phyloP scores from a whole-genome alignment of 1,284 basidiomycete genomes.

The Cutaneotrichosporon sp. region DNA sequence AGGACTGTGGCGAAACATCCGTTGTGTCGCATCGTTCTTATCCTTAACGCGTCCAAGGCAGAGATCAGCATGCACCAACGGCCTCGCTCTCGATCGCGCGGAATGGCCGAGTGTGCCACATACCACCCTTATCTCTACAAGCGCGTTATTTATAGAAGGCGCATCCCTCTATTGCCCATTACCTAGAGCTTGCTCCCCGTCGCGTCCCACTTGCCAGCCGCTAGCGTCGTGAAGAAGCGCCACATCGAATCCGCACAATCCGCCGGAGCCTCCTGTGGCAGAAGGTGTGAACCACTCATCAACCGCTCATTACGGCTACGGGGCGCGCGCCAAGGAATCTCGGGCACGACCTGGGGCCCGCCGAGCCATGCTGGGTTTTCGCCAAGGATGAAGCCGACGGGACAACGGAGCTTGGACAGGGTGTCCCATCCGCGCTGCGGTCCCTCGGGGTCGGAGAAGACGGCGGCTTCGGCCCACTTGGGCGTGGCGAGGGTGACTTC shows the following conservation, averaged over 20 bases:
- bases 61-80: no score
- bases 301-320: slow-evolving; percentile 37
- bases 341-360: slow-evolving; percentile 28
- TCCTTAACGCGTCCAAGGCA: no score
- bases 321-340: slow-evolving; percentile 40
- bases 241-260: slow-evolving; percentile 37
- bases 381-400: slow-evolving; percentile 41
- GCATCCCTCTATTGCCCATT: no score
- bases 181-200: slow-evolving; percentile 8
- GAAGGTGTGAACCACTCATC: slow-evolving; percentile 37
- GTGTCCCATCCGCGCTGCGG: slow-evolving; percentile 39
- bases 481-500: slow-evolving; percentile 40
- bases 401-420: slow-evolving; percentile 30
- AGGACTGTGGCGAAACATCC: no score
- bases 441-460: slow-evolving; percentile 37
- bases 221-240: slow-evolving; percentile 35
- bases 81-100: no score
- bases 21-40: no score
- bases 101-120: no score
- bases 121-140: no score
- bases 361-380: slow-evolving; percentile 29
- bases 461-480: slow-evolving; percentile 36
- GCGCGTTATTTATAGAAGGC: no score
- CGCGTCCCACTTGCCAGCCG: slow-evolving; percentile 18
- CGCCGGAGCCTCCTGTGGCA: slow-evolving; percentile 43